Base-by-base conservation (phyloP, 768 basidiomycete species). In the Naganishia vaughanmartiniae region DNA sequence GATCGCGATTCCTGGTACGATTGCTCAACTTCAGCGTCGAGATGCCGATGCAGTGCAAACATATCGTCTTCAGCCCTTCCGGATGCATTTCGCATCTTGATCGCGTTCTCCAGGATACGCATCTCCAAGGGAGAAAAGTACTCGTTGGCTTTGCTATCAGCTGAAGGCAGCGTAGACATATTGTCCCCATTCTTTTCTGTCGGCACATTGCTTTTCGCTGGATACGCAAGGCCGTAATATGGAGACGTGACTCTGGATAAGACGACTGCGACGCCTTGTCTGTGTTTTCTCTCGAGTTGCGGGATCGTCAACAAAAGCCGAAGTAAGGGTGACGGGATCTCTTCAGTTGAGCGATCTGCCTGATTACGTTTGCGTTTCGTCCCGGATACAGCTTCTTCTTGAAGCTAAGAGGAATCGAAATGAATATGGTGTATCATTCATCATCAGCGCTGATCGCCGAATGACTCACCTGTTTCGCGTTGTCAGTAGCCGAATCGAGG, bases 271-370 rank as follows among this genome's bases (percentile, higher is more conserved):
- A 63, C 60, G 19, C 12, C 39, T 14, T 63, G 60, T 11, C 60
- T n/a, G 15, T 63, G 60, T n/a, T 63, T 63, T 24, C 39, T n/a
- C 15, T 63, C 60, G n/a, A 63, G 60, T 45, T 63, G 21, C 24
- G 60, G 60, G 30, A 63, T n/a, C 4, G 60, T 42, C 24, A 63
- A 42, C 33, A 63, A 30, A 1, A 63, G 60, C n/a, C 17, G 24
- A 45, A 46, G 36, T 5, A 63, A n/a, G 15, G 39, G 60, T 26
- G 39, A 63, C 7, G n/a, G n/a, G 21, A 14, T 24, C 19, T 19
- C 15, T 15, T 28, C 33, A 10, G 34, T 19, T 7, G 34, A 21
- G 9, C n/a, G 33, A n/a, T 36, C 17, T 15, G 14, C 57, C 10
- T 2, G 57, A 4, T 36, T 12, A 10, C 42, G 60, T 46, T 42